phyloP scores from a whole-genome alignment of 805 yeast genomes.

The Nakazawaea pomicola region DNA sequence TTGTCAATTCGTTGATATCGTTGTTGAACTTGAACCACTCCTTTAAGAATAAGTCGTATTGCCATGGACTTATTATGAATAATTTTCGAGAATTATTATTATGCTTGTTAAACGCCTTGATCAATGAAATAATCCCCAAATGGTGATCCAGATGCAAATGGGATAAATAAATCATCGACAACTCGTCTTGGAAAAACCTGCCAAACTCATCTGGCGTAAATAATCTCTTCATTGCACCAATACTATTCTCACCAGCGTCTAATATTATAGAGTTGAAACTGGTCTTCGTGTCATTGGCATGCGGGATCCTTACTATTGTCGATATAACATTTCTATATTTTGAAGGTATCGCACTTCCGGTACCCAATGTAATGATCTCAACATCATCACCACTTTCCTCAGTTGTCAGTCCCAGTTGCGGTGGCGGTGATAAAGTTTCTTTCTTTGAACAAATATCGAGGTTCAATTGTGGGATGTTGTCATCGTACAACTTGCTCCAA shows the following conservation, averaged over 20 bases:
- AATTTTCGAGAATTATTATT: conserved; percentile 34
- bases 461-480: conserved; percentile 24
- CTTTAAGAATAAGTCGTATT: conserved; percentile 54
- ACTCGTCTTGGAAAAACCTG: conserved; percentile 46
- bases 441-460: conserved; percentile 22
- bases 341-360: conserved; percentile 90
- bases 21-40: conserved; percentile 62
- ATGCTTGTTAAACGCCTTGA: conserved; percentile 60
- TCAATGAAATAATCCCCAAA: conserved; percentile 69
- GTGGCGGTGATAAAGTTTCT: conserved; percentile 30
- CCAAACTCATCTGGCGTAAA: conserved; percentile 42
- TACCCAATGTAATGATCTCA: conserved; percentile 76
- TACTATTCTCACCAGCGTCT: conserved; percentile 95
- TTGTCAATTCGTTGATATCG: conserved; percentile 26
- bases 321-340: conserved; percentile 81
- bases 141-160: conserved; percentile 98
- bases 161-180: conserved; percentile 65
- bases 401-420: conserved; percentile 17
- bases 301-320: conserved; percentile 70
- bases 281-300: conserved; percentile 18
- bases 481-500: conserved; percentile 31
- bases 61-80: conserved; percentile 71
- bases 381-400: conserved; percentile 43
- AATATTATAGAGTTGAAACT: conserved; percentile 44
- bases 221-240: conserved; percentile 64